These are phyloP conservation scores for Quercus tomentella DNA, from an alignment of 331 rosid genomes.

Conservation along the genomic window DNA sequence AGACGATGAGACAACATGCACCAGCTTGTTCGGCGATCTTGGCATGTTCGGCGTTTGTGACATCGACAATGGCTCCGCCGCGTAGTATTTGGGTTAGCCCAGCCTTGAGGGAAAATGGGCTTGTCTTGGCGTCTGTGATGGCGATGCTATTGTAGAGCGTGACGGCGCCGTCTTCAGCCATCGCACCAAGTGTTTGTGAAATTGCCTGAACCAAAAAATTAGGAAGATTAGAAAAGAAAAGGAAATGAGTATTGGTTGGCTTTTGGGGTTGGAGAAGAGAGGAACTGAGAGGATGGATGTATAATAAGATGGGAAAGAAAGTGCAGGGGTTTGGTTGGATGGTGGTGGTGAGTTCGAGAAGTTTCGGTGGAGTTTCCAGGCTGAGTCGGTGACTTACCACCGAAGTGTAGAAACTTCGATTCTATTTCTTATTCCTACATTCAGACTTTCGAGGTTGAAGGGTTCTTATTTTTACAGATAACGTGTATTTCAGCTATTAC, in stretches of 20 bases:
- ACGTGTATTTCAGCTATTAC: too few relatives aligned
- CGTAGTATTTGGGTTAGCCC: conserved; percentile 50
- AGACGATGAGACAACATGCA: conserved; percentile 48
- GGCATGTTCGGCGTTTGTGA: conserved; percentile 46
- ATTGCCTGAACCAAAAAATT: conserved; percentile 10
- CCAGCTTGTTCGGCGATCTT: conserved; percentile 73
- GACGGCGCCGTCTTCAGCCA: conserved; percentile 53
- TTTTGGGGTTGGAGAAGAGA: not conserved
- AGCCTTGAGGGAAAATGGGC: conserved; percentile 28
- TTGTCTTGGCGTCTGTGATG: conserved; percentile 41
- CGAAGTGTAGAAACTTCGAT: conserved; percentile 27
- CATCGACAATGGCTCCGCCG: conserved; percentile 64
- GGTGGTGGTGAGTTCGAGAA: conserved; percentile 26
- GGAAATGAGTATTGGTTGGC: too few relatives aligned
- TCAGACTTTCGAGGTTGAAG: not conserved
- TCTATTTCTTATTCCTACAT: not conserved
- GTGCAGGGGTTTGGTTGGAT: not conserved
- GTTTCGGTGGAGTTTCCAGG: conserved; percentile 19
- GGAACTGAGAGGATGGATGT: too few relatives aligned
- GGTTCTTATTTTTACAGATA: too few relatives aligned
- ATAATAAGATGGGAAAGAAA: not conserved
- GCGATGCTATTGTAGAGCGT: conserved; percentile 37
- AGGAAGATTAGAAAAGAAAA: not conserved
- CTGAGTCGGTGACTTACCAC: conserved; percentile 1
- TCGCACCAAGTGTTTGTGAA: conserved; percentile 28